A percentile compares a stretch with the other conserved stretches of the same genome.
These are phyloP conservation scores for Hepatocystis sp. DNA, from an alignment of 169 alveolate species.

Conservation along the genomic window DNA sequence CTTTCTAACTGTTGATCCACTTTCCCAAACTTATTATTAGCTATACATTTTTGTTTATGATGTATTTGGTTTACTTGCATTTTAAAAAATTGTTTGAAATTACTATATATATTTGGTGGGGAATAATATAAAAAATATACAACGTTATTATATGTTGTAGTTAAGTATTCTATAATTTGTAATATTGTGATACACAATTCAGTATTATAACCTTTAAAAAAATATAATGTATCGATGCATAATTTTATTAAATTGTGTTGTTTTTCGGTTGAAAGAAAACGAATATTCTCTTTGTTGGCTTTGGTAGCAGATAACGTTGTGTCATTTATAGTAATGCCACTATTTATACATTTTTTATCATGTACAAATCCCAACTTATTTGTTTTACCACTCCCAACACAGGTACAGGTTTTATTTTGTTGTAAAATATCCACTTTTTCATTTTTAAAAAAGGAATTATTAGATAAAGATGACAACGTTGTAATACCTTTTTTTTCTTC, in stretches of 20 bases:
- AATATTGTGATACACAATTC: constrained; percentile 62
- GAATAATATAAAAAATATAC: constrained; percentile 49
- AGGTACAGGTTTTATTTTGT: too few species aligned
- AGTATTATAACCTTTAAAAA: constrained; percentile 68
- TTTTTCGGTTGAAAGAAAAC: constrained; percentile 61
- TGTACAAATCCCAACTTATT: constrained; percentile 8
- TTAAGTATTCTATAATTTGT: constrained; percentile 53
- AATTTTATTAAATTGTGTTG: constrained; percentile 60
- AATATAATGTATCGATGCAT: constrained; percentile 70
- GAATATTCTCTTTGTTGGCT: constrained; percentile 14
- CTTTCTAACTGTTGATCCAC: background rate
- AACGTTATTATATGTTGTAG: constrained; percentile 73
- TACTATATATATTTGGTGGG: constrained; percentile 67
- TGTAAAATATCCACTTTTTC: too few species aligned
- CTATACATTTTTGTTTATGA: too few species aligned
- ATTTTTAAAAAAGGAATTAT: too few species aligned
- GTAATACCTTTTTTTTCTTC: too few species aligned
- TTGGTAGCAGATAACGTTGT: background rate
- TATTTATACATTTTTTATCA: constrained; percentile 17
- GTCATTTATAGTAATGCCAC: background rate
- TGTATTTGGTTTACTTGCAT: background rate
- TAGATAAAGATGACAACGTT: too few species aligned
- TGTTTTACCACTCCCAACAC: background rate
- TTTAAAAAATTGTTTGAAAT: constrained; percentile 31
- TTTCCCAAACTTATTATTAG: too few species aligned